Conservation (phyloP, 208 protist species). For the Trypanosomatidae sp. region DNA sequence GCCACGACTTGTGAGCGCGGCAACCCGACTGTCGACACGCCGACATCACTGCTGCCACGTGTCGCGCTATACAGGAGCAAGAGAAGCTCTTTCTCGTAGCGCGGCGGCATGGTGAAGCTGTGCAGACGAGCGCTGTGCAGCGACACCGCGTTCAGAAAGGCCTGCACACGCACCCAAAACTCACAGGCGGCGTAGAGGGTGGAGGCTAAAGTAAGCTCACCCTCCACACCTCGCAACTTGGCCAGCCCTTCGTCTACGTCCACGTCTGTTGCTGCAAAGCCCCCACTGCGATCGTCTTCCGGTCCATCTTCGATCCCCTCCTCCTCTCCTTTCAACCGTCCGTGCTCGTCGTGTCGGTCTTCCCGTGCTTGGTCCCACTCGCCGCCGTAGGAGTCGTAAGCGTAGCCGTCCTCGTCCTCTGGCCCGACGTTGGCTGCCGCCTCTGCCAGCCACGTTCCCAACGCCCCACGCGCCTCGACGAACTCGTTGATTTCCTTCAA, state of each 20-base stretch:
- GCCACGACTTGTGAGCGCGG: no score
- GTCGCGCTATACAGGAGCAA: slow-evolving; percentile 51
- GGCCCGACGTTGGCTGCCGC: slow-evolving; percentile 7
- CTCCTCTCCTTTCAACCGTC: not conserved
- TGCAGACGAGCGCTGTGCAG: slow-evolving; percentile 60
- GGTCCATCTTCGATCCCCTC: not conserved
- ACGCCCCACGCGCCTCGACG: slow-evolving; percentile 54
- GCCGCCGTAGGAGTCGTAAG: slow-evolving; percentile 14
- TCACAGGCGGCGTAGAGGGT: slow-evolving; percentile 49
- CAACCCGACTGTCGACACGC: no score
- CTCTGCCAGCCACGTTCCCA: slow-evolving; percentile 36
- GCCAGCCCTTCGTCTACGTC: no score
- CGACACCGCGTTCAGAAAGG: slow-evolving; percentile 65
- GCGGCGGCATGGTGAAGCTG: slow-evolving; percentile 51
- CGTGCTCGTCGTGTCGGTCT: no score
- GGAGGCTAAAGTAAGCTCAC: slow-evolving; percentile 31
- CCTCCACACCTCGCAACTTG: no score
- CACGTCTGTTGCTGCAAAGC: no score
- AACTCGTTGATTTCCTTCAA: slow-evolving; percentile 74
- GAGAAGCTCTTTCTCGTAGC: slow-evolving; percentile 74
- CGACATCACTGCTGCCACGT: no score
- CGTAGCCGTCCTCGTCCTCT: slow-evolving; percentile 8
- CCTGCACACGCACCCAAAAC: slow-evolving; percentile 74
- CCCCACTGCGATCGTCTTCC: not conserved
- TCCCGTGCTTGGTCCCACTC: no score